Base-by-base conservation (phyloP, 768 basidiomycete genomes). In the Postia placenta region DNA sequence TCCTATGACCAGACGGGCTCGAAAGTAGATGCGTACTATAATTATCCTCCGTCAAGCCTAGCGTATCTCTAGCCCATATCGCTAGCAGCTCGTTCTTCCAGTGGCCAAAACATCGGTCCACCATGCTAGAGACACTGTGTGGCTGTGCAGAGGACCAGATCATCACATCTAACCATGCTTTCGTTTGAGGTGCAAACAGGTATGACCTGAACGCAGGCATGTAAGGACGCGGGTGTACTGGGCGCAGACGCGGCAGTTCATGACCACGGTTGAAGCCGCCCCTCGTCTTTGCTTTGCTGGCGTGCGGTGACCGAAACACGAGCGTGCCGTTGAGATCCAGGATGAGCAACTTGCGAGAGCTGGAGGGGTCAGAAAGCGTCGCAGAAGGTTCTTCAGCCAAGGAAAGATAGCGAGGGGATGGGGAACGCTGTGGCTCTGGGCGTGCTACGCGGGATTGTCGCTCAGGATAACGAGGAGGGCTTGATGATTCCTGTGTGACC, bases 121-220 rank as follows among this genome's bases (percentile, higher is more conserved):
- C 83, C 90, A 92, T 92, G 56, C 83, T 81, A 0, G 67, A 64
- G 7, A 90, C 89, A 60, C 79, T 88, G 43, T 83, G 82, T 1
- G 88, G 87, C 59, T 90, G 87, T 3, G 90, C 90, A 2, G 85
- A 87, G 59, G 85, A 87, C 90, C 90, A 93, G 3, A 93, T 77
- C 85, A 92, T 92, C 3, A 85, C 81, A 50, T 90, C 86, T 17
- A 91, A 72, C 85, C 87, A 89, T 12, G 59, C 57, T 27, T 65
- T 69, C n/a, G 82, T 87, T 15, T 69, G 55, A 0, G 74, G 66
- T 42, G 81, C 78, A 55, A 88, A 81, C 2, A 90, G 64, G 58
- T 85, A 91, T 2, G 72, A 62, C 3, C 72, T 60, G 56, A 91
- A 86, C 1, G 82, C 63, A 4, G 65, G 49, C 56, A 90, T 70